Evolutionary conservation across 805 yeast genomes (phyloP).

Genomic region (Debaryomyces hansenii): DNA sequence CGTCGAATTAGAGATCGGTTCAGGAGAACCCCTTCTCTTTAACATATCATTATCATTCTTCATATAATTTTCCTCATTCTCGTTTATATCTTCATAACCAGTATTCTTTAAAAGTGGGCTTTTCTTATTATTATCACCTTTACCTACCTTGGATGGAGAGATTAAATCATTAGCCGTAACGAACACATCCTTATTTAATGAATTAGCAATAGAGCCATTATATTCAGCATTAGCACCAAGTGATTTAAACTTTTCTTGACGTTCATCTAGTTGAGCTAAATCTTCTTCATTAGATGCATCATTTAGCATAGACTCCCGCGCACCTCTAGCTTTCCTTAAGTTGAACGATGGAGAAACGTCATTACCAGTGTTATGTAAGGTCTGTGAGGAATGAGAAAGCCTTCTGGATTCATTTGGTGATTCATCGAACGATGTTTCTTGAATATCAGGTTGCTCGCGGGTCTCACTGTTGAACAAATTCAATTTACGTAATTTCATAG

Average conservation of each 20-base stretch:
- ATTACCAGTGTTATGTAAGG: neutral
- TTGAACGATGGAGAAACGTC: slow-evolving; percentile 18
- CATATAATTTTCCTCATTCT: neutral
- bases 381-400: neutral
- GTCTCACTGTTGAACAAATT: slow-evolving; percentile 30
- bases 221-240: slow-evolving; percentile 14
- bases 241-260: slow-evolving; percentile 13
- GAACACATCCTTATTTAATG: slow-evolving; percentile 18
- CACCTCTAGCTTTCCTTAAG: slow-evolving; percentile 3
- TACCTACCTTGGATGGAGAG: slow-evolving; percentile 7
- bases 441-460: slow-evolving; percentile 1
- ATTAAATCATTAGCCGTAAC: slow-evolving; percentile 22
- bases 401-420: neutral
- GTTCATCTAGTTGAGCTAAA: slow-evolving; percentile 7
- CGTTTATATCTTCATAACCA: slow-evolving; percentile 2
- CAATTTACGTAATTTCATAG: slow-evolving; percentile 41
- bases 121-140: neutral
- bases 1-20: neutral
- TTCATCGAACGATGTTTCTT: neutral
- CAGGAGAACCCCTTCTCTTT: slow-evolving; percentile 10
- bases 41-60: neutral
- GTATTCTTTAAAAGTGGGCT: neutral
- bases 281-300: slow-evolving; percentile 11
- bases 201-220: slow-evolving; percentile 10
- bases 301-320: slow-evolving; percentile 13